A percentile compares a stretch with the other conserved stretches of the same genome.
These are phyloP conservation scores for Endoconidiophora polonica DNA, from an alignment of 2,329 filamentous ascomycete genomes.

Conservation along the genomic window DNA sequence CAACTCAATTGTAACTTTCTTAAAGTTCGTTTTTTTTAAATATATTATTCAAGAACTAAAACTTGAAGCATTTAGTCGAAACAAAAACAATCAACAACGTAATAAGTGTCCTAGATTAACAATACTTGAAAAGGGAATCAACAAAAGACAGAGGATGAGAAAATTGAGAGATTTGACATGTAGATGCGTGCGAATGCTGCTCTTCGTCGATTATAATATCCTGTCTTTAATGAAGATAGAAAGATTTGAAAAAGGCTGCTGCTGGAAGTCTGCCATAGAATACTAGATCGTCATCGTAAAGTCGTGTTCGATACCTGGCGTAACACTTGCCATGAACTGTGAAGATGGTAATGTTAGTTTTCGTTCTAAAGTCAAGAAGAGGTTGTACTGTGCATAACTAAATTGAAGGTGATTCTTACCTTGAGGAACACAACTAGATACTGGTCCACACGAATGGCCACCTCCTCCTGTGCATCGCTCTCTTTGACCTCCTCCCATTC, in stretches of 20 bases:
- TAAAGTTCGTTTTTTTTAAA: no score
- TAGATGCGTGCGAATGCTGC: no score
- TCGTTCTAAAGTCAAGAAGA: slow-evolving; percentile 14
- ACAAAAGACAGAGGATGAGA: neutral
- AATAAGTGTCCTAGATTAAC: neutral
- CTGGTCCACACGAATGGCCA: slow-evolving; percentile 74
- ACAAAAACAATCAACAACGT: neutral
- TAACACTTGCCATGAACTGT: slow-evolving; percentile 71
- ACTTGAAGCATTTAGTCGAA: neutral
- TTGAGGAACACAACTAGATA: slow-evolving; percentile 79
- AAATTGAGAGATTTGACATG: no score
- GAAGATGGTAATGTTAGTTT: slow-evolving; percentile 11
- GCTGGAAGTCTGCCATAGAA: no score
- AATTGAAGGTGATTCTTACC: slow-evolving; percentile 28
- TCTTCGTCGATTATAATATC: no score
- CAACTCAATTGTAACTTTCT: no score
- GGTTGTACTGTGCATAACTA: neutral
- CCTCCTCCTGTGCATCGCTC: slow-evolving; percentile 51
- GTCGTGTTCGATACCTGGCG: slow-evolving; percentile 92
- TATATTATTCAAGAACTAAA: no score
- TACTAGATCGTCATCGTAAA: slow-evolving; percentile 83
- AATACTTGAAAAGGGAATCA: neutral
- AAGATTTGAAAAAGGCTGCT: neutral
- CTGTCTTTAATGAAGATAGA: neutral
- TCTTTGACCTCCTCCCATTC: slow-evolving; percentile 51